Conservation (phyloP, 2,329 filamentous ascomycete species). For the Aspergillus transmontanensis region DNA sequence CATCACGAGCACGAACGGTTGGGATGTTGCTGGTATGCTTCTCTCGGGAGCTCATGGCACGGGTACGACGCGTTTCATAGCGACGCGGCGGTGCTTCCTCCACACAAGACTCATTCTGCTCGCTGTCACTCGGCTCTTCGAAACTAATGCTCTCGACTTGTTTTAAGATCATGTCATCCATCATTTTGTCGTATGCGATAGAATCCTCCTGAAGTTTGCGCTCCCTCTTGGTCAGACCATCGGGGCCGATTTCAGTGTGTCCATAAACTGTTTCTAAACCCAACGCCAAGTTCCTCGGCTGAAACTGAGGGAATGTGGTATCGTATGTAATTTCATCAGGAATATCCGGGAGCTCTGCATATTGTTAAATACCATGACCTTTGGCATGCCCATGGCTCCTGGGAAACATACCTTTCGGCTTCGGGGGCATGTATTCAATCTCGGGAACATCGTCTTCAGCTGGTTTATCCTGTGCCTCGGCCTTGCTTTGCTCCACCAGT, state of each 20-base stretch:
- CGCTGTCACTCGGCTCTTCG: conserved; percentile 59
- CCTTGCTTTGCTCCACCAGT: conserved; percentile 47
- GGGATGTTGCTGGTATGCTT: conserved; percentile 35
- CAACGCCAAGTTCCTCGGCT: conserved; percentile 55
- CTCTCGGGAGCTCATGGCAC: conserved; percentile 27
- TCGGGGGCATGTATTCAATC: conserved; percentile 86
- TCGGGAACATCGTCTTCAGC: conserved; percentile 67
- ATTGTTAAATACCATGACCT: conserved; percentile 8
- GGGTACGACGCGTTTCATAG: conserved; percentile 28
- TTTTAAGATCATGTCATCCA: conserved; percentile 68
- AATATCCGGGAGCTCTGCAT: conserved; percentile 50
- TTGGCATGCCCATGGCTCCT: conserved; percentile 13
- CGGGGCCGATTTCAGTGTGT: conserved; percentile 48
- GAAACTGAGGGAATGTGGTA: conserved; percentile 55
- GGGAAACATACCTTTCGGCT: conserved; percentile 53
- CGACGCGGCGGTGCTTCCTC: conserved; percentile 37
- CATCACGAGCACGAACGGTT: conserved; percentile 44
- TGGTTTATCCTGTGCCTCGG: conserved; percentile 50
- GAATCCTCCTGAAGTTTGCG: conserved; percentile 69
- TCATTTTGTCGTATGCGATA: conserved; percentile 63
- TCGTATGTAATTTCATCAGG: conserved; percentile 51
- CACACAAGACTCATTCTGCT: conserved; percentile 38
- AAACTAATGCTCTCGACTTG: conserved; percentile 67
- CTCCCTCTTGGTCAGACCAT: conserved; percentile 67
- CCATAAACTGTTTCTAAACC: conserved; percentile 55